Conservation (phyloP, 2,329 filamentous ascomycete genomes). For the Knoxdaviesia capensis region DNA sequence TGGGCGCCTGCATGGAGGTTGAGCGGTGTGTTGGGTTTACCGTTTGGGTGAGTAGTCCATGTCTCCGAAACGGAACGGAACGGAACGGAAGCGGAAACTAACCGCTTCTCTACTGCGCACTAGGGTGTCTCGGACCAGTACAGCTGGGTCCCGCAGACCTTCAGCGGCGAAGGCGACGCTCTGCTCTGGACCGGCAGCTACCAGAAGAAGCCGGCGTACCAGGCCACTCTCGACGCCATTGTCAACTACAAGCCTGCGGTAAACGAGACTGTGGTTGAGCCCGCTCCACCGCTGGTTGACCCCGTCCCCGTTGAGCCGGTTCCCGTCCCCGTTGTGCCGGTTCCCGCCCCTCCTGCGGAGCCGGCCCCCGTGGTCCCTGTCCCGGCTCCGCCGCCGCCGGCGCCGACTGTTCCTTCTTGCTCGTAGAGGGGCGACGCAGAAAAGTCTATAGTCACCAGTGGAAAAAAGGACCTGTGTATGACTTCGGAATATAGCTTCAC, state of each 20-base stretch:
- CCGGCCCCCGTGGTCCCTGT: too few relatives aligned
- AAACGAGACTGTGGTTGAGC: not conserved
- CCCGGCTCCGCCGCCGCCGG: too few relatives aligned
- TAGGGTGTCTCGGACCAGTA: conserved; percentile 4
- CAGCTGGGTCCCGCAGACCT: conserved; percentile 2
- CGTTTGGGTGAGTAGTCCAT: not conserved
- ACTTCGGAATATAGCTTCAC: too few relatives aligned
- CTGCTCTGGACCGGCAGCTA: conserved; percentile 7
- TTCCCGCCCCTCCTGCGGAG: too few relatives aligned
- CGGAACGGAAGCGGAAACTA: too few relatives aligned
- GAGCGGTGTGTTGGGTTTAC: conserved; percentile 1
- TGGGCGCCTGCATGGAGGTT: conserved; percentile 9
- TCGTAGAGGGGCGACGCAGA: too few relatives aligned
- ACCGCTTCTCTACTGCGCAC: too few relatives aligned
- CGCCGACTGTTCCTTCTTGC: too few relatives aligned
- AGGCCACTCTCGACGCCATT: conserved; percentile 5
- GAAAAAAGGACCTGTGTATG: too few relatives aligned
- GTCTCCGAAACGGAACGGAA: too few relatives aligned
- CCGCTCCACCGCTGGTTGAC: not conserved
- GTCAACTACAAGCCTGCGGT: conserved; percentile 3
- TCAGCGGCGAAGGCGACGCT: conserved; percentile 3
- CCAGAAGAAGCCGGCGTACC: conserved; percentile 8
- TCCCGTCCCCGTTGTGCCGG: too few relatives aligned
- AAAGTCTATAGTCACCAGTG: too few relatives aligned
- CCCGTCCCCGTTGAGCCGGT: not conserved